phyloP scores from a whole-genome alignment of 2,329 filamentous ascomycete genomes.

The Aspergillus versicolor region DNA sequence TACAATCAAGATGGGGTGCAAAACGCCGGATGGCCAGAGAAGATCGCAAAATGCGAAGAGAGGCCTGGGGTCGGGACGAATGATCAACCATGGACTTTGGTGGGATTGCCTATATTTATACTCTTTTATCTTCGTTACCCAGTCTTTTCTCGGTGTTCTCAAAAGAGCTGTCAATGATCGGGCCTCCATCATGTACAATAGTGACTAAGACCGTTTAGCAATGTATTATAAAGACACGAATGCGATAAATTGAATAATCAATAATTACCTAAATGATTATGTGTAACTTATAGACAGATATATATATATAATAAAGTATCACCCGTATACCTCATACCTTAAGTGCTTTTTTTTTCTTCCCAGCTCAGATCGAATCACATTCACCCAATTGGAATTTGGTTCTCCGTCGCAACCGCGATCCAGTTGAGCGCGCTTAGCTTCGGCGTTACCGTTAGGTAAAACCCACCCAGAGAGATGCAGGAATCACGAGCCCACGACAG shows the following conservation, averaged over 20 bases:
- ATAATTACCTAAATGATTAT: no score
- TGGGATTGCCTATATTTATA: not conserved
- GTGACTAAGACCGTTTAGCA: constrained; percentile 1
- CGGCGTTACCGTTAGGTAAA: constrained; percentile 19
- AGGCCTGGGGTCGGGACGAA: constrained; percentile 59
- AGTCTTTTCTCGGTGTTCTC: not conserved
- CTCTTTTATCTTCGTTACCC: not conserved
- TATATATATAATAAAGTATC: no score
- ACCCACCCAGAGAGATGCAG: constrained; percentile 6
- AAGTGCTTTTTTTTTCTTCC: not conserved
- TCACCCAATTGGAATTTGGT: not conserved
- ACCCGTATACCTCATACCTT: no score
- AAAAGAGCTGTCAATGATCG: not conserved
- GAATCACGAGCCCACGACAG: constrained; percentile 6
- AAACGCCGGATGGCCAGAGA: constrained; percentile 61
- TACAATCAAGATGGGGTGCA: constrained; percentile 61
- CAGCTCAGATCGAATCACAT: not conserved
- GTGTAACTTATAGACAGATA: no score
- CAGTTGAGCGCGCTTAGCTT: constrained; percentile 9
- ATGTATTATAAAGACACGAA: constrained; percentile 6
- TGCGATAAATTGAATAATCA: no score
- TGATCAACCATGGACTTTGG: constrained; percentile 31
- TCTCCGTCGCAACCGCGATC: not conserved
- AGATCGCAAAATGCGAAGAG: constrained; percentile 60
- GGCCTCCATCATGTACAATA: constrained; percentile 6